These are phyloP conservation scores for Clohesyomyces aquaticus DNA, from an alignment of 495 filamentous ascomycete species.

Conservation along the genomic window DNA sequence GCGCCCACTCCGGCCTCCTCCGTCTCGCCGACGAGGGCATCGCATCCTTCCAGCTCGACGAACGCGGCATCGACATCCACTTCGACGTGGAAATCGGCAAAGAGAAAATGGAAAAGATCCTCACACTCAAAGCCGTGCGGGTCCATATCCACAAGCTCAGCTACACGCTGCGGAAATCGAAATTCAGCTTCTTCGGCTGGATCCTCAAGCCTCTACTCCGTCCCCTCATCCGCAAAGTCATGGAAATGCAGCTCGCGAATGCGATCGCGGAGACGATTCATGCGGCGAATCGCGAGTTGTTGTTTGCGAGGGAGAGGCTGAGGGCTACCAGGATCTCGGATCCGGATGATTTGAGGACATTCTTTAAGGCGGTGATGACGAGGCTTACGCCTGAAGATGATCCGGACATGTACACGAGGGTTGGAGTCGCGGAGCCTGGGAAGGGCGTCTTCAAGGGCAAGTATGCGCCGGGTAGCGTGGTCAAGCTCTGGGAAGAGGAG, in stretches of 20 bases:
- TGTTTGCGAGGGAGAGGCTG: conserved; percentile 84
- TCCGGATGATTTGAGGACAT: conserved; percentile 77
- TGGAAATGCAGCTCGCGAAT: conserved; percentile 77
- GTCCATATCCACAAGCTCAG: conserved; percentile 85
- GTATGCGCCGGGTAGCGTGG: conserved; percentile 85
- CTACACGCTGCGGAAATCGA: conserved; percentile 74
- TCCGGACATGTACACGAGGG: conserved; percentile 70
- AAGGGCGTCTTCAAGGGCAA: conserved; percentile 76
- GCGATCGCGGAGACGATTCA: conserved; percentile 70
- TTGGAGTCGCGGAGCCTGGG: conserved; percentile 67
- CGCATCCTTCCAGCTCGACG: conserved; percentile 80
- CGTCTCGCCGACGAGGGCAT: conserved; percentile 79
- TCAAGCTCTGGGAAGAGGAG: conserved; percentile 85
- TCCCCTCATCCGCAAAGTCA: conserved; percentile 72
- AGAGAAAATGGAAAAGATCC: conserved; percentile 74
- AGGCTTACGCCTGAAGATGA: conserved; percentile 69
- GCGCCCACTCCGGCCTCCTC: conserved; percentile 67
- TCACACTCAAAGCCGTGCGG: conserved; percentile 72
- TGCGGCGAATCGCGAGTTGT: conserved; percentile 77
- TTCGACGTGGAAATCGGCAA: conserved; percentile 69
- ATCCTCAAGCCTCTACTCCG: conserved; percentile 82
- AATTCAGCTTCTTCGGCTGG: conserved; percentile 77
- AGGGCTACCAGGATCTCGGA: conserved; percentile 82
- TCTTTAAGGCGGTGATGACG: conserved; percentile 78
- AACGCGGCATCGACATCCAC: conserved; percentile 82